Conservation (phyloP, 2,329 filamentous ascomycete genomes). For the Ophiostoma tasmaniense region DNA sequence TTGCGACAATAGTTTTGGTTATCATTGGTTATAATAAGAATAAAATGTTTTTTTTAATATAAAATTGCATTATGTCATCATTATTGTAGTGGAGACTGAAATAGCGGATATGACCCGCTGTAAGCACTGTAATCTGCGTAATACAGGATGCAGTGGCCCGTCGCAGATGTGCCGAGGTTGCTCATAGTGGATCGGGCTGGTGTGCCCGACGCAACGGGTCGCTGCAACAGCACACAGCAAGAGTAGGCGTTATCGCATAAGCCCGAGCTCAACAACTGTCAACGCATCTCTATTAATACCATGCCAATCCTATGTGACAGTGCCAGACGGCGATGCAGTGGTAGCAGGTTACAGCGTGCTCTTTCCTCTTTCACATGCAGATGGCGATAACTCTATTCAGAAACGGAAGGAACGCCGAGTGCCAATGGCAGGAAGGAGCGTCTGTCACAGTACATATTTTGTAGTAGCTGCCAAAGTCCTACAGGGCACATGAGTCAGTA, state of each 20-base stretch:
- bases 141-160: not conserved
- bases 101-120: not conserved
- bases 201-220: not conserved
- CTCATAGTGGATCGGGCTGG: not conserved
- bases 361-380: not conserved
- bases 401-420: not conserved
- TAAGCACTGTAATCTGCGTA: not conserved
- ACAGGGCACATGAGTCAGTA: not conserved
- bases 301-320: not conserved
- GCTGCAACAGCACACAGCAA: not conserved
- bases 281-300: too few relatives aligned
- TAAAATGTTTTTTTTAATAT: not conserved
- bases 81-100: not conserved
- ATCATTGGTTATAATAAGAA: not conserved
- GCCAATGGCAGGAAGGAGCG: not conserved
- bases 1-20: not conserved
- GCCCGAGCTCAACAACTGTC: not conserved
- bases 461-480: not conserved
- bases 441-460: too few relatives aligned
- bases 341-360: not conserved
- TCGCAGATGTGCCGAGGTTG: not conserved
- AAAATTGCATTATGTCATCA: not conserved
- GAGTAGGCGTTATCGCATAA: not conserved
- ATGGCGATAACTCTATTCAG: not conserved
- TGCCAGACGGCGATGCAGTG: not conserved